Base-by-base conservation (phyloP, 352 stramenopile genomes). In the Elongisporangium undulatum region DNA sequence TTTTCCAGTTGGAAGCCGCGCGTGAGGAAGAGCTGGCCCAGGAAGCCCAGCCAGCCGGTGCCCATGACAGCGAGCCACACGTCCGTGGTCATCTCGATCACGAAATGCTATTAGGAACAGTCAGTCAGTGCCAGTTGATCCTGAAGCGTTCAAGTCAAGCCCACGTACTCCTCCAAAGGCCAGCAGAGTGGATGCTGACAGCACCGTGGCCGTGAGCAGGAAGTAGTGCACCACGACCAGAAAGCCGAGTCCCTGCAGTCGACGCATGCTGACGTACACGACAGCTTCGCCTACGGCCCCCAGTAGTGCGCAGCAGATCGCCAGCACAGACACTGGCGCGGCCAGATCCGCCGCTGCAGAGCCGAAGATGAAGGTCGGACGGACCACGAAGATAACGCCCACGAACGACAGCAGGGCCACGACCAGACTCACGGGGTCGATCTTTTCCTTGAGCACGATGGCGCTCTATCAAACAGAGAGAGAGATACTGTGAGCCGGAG, bases 1-100 rank as follows among this genome's bases (percentile, higher is more conserved):
- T 87, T 82, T 51, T 90, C 83, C 5, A 89, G 63, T 55, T 93
- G 80, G 51, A 93, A 86, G 15, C 83, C 83, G 39, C 77, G 74
- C 10, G 83, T 90, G 38, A 93, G 67, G 24, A 74, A 72, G 34
- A 86, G 49, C 67, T 93, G 80, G 0, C 77, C 79, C 10, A 83
- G 19, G 48, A 89, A 93, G 1, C 29, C 29, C 29, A 41, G 29
- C 62, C 64, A 20, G 26, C 72, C 72, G 0, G 57, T 66, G 56
- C 62, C 65, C 4, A 75, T 29, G 16, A 59, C 63, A 6, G 64
- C 51, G 13, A 66, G 53, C 63, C 67, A 69, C 9, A 41, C 29
- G 29, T 41, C 29, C 2, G 29, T 9, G 8, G 5, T 41, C 29
- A 41, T 41, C 5, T 41, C 13, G 29, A 41, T 41, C 29, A 15